These are phyloP conservation scores for Mucor piriformis DNA, from an alignment of 371 early-diverging fungal genomes.

Conservation along the genomic window DNA sequence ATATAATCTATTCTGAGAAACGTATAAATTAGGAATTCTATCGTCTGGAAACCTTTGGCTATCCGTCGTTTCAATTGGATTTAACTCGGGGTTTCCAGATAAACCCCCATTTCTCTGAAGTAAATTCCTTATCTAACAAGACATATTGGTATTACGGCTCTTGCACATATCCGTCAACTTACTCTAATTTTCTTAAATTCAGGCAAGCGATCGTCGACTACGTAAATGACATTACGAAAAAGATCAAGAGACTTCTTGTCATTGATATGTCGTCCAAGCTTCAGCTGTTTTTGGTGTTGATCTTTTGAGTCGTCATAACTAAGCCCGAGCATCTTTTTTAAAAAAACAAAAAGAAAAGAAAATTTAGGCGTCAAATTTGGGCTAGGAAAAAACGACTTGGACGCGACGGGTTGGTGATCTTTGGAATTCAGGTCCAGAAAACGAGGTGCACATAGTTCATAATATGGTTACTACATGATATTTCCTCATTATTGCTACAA, in stretches of 20 bases:
- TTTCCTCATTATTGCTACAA: too few relatives aligned
- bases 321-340: background rate
- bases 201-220: slow-evolving; percentile 9
- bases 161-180: background rate
- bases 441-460: too few relatives aligned
- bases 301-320: background rate
- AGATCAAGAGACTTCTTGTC: slow-evolving; percentile 20
- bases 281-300: background rate
- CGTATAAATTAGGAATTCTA: background rate
- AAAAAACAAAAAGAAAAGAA: background rate
- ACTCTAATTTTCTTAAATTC: slow-evolving; percentile 2
- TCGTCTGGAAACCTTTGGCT: background rate
- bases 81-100: background rate
- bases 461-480: too few relatives aligned
- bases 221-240: slow-evolving; percentile 22
- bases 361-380: background rate
- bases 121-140: slow-evolving; percentile 15
- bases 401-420: too few relatives aligned
- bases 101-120: slow-evolving; percentile 21
- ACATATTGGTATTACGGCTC: background rate
- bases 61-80: background rate
- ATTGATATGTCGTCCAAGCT: slow-evolving; percentile 17
- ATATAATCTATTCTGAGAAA: slow-evolving; percentile 6
- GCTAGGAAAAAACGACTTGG: background rate
- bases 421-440: too few relatives aligned